Conservation (phyloP, 2,329 filamentous ascomycete genomes). For the Ceratocystis ficicola region DNA sequence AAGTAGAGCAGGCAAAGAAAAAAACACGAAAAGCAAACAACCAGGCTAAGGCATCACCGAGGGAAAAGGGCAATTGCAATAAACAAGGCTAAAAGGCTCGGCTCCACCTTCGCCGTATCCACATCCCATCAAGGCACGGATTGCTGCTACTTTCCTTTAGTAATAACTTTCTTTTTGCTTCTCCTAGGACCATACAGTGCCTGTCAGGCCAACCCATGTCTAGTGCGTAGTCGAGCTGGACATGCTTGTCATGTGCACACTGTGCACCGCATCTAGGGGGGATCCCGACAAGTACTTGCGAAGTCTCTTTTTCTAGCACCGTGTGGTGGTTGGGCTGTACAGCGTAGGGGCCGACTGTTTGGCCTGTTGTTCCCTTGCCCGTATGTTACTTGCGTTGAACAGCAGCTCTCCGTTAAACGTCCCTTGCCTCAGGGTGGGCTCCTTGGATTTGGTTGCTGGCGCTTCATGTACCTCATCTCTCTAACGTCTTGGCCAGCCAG, state of each 20-base stretch:
- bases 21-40: not conserved
- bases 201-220: not conserved
- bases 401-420: not conserved
- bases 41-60: not conserved
- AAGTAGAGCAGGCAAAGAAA: not conserved
- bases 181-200: not conserved
- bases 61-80: not conserved
- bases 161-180: not conserved
- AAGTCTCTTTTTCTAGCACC: not conserved
- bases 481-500: no score
- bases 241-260: not conserved
- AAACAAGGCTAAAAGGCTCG: not conserved
- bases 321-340: not conserved
- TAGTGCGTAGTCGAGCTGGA: not conserved
- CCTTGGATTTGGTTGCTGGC: not conserved
- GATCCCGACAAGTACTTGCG: not conserved
- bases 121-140: not conserved
- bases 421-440: not conserved
- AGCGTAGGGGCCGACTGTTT: not conserved
- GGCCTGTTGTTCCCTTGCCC: no score
- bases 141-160: not conserved
- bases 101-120: not conserved
- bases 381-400: no score
- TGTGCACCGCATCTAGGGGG: conserved; percentile 7
- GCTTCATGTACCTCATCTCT: not conserved